Conservation (phyloP, 2,329 filamentous ascomycete species). For the Ciborinia camelliae region DNA sequence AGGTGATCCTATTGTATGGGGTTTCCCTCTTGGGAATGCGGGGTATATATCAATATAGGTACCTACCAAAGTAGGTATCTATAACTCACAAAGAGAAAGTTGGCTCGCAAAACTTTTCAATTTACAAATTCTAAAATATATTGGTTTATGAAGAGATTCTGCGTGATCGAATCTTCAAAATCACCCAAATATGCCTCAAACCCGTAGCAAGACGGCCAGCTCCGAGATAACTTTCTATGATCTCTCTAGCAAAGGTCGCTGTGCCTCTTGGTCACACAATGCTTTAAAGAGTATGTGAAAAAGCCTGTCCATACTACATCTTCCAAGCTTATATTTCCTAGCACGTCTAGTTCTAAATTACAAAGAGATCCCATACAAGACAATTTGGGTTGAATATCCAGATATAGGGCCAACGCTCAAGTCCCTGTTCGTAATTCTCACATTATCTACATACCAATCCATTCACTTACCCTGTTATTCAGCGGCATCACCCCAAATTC, state of each 20-base stretch:
- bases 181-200: not conserved
- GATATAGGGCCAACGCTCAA: slow-evolving; percentile 57
- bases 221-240: slow-evolving; percentile 55
- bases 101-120: too few species aligned
- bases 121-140: not conserved
- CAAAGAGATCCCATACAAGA: slow-evolving; percentile 64
- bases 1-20: too few species aligned
- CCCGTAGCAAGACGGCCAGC: not conserved
- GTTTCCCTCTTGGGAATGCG: not conserved
- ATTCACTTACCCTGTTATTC: slow-evolving; percentile 11
- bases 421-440: slow-evolving; percentile 46
- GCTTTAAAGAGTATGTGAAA: slow-evolving; percentile 62
- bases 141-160: not conserved
- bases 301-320: not conserved
- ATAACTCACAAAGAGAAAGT: too few species aligned
- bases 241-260: slow-evolving; percentile 52
- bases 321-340: slow-evolving; percentile 11
- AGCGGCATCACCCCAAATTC: slow-evolving; percentile 44
- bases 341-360: slow-evolving; percentile 62
- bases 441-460: not conserved
- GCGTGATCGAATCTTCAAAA: too few species aligned
- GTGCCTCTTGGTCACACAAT: slow-evolving; percentile 61
- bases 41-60: not conserved
- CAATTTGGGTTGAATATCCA: slow-evolving; percentile 67
- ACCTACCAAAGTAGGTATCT: too few species aligned